Conservation (phyloP, 2,329 filamentous ascomycete genomes). For the Botryotinia calthae region DNA sequence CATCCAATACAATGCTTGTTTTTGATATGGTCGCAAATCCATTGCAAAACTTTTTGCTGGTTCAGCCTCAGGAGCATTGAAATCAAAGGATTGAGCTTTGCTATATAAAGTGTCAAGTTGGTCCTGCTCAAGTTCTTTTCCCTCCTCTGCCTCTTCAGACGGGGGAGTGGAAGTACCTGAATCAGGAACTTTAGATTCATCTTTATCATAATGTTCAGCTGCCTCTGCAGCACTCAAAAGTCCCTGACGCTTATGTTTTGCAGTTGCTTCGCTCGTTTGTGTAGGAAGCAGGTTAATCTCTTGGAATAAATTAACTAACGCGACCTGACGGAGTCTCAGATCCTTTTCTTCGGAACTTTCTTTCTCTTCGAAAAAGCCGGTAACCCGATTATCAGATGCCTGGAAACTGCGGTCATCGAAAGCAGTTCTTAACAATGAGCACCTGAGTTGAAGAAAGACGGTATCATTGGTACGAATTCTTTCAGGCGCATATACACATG, state of each 20-base stretch:
- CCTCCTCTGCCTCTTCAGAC: slow-evolving; percentile 68
- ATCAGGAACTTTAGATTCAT: slow-evolving; percentile 42
- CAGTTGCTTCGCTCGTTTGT: slow-evolving; percentile 68
- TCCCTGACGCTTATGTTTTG: slow-evolving; percentile 77
- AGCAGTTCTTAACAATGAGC: slow-evolving; percentile 69
- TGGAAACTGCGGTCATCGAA: slow-evolving; percentile 66
- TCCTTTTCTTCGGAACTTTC: slow-evolving; percentile 84
- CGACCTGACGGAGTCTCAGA: slow-evolving; percentile 79
- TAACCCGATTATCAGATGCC: slow-evolving; percentile 66
- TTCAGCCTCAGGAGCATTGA: slow-evolving; percentile 82
- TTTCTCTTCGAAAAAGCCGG: slow-evolving; percentile 75
- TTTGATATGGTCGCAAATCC: slow-evolving; percentile 87
- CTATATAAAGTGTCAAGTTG: slow-evolving; percentile 92
- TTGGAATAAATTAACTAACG: slow-evolving; percentile 82
- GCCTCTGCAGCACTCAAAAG: slow-evolving; percentile 84
- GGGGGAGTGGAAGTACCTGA: slow-evolving; percentile 46
- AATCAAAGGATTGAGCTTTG: slow-evolving; percentile 96
- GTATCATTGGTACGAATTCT: slow-evolving; percentile 86
- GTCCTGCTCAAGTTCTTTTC: slow-evolving; percentile 88
- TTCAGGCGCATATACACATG: slow-evolving; percentile 86
- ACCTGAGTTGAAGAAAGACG: slow-evolving; percentile 83
- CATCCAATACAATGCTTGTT: slow-evolving; percentile 96
- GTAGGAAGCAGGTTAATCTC: slow-evolving; percentile 82
- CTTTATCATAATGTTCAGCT: slow-evolving; percentile 71
- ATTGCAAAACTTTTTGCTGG: slow-evolving; percentile 80